phyloP scores from a whole-genome alignment of 176 grass and related monocot species.

The Bolboschoenus planiculmis region DNA sequence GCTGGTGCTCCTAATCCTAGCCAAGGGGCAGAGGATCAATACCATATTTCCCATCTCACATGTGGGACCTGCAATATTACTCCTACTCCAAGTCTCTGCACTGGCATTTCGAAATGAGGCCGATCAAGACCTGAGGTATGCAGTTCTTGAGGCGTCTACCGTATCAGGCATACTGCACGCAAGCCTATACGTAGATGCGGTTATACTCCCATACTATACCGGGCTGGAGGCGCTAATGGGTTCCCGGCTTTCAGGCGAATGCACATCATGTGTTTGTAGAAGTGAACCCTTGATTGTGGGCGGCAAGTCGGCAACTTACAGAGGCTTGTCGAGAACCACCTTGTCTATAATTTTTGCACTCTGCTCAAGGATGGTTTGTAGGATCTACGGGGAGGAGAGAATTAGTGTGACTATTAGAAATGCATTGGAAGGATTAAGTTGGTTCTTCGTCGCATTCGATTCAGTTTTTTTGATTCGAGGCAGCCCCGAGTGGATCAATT shows the following conservation, averaged over 20 bases:
- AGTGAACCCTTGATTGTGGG: constrained; percentile 58
- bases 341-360: constrained; percentile 69
- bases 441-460: constrained; percentile 61
- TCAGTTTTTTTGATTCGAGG: constrained; percentile 49
- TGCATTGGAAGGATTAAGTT: constrained; percentile 54
- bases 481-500: constrained; percentile 39
- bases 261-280: constrained; percentile 84
- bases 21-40: constrained; percentile 75
- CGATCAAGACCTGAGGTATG: constrained; percentile 73
- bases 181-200: constrained; percentile 64
- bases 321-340: constrained; percentile 78
- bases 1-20: constrained; percentile 62
- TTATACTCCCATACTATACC: constrained; percentile 93
- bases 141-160: constrained; percentile 85
- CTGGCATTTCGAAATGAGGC: constrained; percentile 83
- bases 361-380: constrained; percentile 86
- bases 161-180: constrained; percentile 94
- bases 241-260: constrained; percentile 75
- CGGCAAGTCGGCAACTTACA: constrained; percentile 45
- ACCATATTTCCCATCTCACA: constrained; percentile 66
- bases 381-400: constrained; percentile 70
- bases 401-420: constrained; percentile 51
- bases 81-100: constrained; percentile 78
- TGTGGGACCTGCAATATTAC: constrained; percentile 77
- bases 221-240: constrained; percentile 69